Evolutionary conservation across 345 rosid genomes (phyloP), one percentile per base, ranked within the genome.

Genomic region (Kernera saxatilis): DNA sequence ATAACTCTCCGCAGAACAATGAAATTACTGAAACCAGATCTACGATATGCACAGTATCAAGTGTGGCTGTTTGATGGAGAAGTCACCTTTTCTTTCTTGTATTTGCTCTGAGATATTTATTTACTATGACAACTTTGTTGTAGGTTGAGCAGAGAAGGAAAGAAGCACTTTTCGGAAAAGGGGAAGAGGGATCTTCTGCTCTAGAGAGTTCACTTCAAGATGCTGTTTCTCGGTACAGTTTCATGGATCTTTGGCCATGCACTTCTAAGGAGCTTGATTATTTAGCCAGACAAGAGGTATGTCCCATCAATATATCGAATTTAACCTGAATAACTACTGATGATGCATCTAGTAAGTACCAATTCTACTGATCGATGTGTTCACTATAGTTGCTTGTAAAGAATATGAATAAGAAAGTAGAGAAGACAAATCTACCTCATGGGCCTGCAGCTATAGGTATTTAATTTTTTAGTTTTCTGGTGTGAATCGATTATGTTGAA

Each of bases 241-340:
- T 81, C 84, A 93, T 88, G 98, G 98, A 87, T 84, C 90, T 93
- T 37, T 88, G 88, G 93, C 98, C 98, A 3, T 87, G 97, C 81
- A 82, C 88, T 72, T 81, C 92, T 26, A 84, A 74, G 73, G 98
- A 93, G 67, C 82, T 93, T 78, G 96, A 93, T 78, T 88, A 86
- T 75, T 82, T 91, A 79, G 81, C 92, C 56, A 80, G 88, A 37
- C 98, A 93, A 78, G 98, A 90, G 98, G 98, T 93, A 88, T 49
- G 21, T 37, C 45, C 61, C 19, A 36, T 71, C 57, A 50, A 56
- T 15, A 59, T 69, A 40, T 21, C 10, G 7, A 66, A 49, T 39
- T 32, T 45, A 53, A 14, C 40, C 3, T 23, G 33, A 40, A 52
- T 44, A 33, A 53, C 58, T 68, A 50, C 32, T 17, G 25, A 23